Base-by-base conservation (phyloP, 495 filamentous ascomycete genomes). In the Apiosordaria backusii region DNA sequence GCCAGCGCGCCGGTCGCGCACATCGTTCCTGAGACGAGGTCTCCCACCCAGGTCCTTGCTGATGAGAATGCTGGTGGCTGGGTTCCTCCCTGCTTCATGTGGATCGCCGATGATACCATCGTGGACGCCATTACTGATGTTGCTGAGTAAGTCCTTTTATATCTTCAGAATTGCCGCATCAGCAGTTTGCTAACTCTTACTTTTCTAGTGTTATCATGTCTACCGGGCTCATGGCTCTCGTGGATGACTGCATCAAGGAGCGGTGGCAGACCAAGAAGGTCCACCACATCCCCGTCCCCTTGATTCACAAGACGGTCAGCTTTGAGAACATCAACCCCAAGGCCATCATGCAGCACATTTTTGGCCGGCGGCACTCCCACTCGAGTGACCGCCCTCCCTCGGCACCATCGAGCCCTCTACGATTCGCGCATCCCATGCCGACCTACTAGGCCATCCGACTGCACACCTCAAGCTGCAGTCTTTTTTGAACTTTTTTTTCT, bases 231-330 rank as follows among this genome's bases (percentile, higher is more conserved):
- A 90, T 96, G 57, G 87, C 90, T 6, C 87, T 99, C 55, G 89
- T 96, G 65, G 95, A 99, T 72, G 94, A 99, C 78, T 91, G 89
- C 78, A 94, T 97, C 79, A 89, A 90, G 75, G 84, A 88, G 58
- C 87, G 87, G 62, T 95, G 90, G 85, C 88, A 92, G 72, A 78
- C 84, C 23, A 87, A 87, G 74, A 86, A 87, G 72, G 77, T 79
- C 57, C 83, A 84, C 53, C 86, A 84, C 50, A 79, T 86, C 68
- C 81, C 84, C n/a, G 77, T 86, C 66, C 76, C 84, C 45, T 84
- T 83, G 69, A 80, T 84, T 40, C 83, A 86, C 24, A 79, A 86
- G 68, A 85, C 86, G 52, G 81, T 85, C 76, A 83, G 85, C 65
- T 78, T 91, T 67, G 90, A 90, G 65, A 84, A 87, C 65, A 80